Conservation (phyloP, 2,329 filamentous ascomycete species). For the Chalaropsis thielavioides region DNA sequence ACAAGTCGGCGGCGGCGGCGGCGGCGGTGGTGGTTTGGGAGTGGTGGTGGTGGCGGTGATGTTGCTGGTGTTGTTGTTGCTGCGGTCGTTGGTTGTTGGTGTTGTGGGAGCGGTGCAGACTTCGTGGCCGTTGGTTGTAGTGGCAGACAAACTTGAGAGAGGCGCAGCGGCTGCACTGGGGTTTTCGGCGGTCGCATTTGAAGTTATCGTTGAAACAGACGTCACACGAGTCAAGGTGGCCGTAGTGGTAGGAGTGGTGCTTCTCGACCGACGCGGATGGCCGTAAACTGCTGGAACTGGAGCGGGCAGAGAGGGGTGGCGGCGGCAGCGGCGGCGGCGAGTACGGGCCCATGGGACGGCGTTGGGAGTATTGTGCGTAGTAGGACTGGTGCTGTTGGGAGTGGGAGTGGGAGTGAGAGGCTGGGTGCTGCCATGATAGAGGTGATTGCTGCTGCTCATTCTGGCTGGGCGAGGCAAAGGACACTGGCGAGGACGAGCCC, state of each 20-base stretch:
- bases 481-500: background rate
- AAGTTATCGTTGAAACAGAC: background rate
- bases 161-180: slow-evolving; percentile 5
- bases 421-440: background rate
- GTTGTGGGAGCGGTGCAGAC: background rate
- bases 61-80: background rate
- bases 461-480: background rate
- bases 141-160: background rate
- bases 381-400: background rate
- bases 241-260: background rate
- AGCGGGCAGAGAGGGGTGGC: slow-evolving; percentile 2
- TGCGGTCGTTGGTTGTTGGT: background rate
- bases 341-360: background rate
- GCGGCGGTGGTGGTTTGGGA: background rate
- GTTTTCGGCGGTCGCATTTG: background rate
- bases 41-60: background rate
- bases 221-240: background rate
- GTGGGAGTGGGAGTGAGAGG: background rate
- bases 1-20: background rate
- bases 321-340: too few relatives aligned
- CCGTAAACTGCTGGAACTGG: slow-evolving; percentile 1
- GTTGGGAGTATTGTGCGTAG: background rate
- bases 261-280: background rate
- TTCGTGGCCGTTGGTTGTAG: background rate
- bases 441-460: background rate